These are phyloP conservation scores for Carex parvula DNA, from an alignment of 176 grass and related monocot genomes.

Conservation along the genomic window DNA sequence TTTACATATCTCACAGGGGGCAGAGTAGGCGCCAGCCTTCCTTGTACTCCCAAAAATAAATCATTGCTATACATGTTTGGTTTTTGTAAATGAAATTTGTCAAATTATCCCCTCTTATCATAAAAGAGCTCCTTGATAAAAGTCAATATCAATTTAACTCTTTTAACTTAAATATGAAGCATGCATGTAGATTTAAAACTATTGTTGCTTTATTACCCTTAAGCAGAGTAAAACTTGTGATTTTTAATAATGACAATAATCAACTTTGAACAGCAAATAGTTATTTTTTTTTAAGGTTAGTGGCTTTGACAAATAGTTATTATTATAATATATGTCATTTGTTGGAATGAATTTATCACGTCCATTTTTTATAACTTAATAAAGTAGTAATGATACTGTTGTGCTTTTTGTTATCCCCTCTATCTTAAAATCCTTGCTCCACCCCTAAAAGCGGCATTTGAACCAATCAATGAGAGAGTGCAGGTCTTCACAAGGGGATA, in stretches of 20 bases:
- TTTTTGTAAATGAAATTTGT: background rate
- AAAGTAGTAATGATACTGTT: conserved; percentile 24
- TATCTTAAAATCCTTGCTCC: background rate
- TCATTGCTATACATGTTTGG: background rate
- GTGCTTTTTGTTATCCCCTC: background rate
- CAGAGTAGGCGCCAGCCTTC: no score
- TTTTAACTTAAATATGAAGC: no score
- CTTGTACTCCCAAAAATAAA: no score
- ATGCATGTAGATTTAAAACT: background rate
- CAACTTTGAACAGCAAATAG: background rate
- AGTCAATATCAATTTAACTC: no score
- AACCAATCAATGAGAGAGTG: conserved; percentile 63
- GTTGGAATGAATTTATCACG: background rate
- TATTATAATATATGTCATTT: background rate
- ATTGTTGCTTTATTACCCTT: background rate
- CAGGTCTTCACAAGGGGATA: conserved; percentile 45
- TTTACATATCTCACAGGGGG: no score
- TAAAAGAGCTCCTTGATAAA: background rate
- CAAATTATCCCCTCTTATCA: background rate
- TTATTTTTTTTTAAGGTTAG: background rate
- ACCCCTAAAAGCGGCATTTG: conserved; percentile 37
- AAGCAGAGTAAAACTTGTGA: background rate
- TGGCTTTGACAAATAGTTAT: background rate
- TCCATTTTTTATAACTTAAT: background rate
- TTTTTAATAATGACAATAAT: background rate